A percentile compares a stretch with the other conserved stretches of the same genome.
Conservation (phyloP, 2,329 filamentous ascomycete genomes). For the Pyrenochaeta sp. region DNA sequence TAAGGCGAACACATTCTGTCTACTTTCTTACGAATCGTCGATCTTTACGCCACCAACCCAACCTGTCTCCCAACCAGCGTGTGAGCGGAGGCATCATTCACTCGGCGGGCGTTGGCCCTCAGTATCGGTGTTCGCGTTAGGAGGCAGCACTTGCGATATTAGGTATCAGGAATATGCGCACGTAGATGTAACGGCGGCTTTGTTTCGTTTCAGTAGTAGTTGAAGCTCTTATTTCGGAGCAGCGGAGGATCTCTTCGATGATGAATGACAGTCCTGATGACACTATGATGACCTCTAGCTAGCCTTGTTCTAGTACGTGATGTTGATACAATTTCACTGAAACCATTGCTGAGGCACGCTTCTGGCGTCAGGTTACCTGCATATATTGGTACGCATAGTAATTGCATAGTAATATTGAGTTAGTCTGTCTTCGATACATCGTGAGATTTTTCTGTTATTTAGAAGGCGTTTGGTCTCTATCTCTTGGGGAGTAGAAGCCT, state of each 20-base stretch:
- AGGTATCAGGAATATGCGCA: conserved; percentile 17
- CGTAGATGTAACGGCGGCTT: conserved; percentile 17
- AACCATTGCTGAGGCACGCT: no score
- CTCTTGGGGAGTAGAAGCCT: no score
- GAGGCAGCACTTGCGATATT: conserved; percentile 19
- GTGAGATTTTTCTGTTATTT: no score
- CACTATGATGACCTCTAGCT: not conserved
- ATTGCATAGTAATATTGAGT: no score
- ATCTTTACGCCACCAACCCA: not conserved
- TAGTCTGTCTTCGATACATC: no score
- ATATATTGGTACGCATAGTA: no score
- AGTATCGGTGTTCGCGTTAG: conserved; percentile 21
- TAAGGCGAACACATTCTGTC: conserved; percentile 10
- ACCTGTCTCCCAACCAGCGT: conserved; percentile 24
- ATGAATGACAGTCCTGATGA: conserved; percentile 16
- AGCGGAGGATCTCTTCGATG: conserved; percentile 9
- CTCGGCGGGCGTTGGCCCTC: conserved; percentile 22
- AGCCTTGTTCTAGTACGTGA: not conserved
- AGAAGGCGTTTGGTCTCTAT: no score
- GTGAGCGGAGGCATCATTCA: conserved; percentile 31
- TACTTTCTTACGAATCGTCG: conserved; percentile 5
- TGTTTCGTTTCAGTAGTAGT: conserved; percentile 11
- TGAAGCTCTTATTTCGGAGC: conserved; percentile 17
- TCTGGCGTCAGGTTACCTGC: not conserved
- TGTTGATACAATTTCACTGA: not conserved